These are phyloP conservation scores for Agapanthus africanus DNA, from an alignment of 106 monocot species.

Conservation along the genomic window DNA sequence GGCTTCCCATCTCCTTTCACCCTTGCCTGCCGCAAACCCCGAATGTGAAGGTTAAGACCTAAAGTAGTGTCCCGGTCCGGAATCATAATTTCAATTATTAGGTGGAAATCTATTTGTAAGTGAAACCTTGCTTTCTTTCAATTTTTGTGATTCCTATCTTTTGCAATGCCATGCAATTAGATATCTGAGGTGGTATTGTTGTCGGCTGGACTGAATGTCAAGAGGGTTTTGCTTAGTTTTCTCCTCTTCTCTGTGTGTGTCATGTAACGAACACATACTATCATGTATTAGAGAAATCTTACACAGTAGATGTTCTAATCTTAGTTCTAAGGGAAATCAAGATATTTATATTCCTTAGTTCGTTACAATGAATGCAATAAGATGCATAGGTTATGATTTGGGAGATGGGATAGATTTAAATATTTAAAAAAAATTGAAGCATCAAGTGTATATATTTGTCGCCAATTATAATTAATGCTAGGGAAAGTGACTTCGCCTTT, in stretches of 20 bases:
- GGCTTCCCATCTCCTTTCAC: too few relatives aligned
- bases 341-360: slow-evolving; percentile 4
- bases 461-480: background rate
- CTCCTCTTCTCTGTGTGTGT: background rate
- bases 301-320: background rate
- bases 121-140: background rate
- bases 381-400: background rate
- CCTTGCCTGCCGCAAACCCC: too few relatives aligned
- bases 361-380: background rate
- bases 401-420: background rate
- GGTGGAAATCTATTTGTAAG: background rate
- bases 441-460: background rate
- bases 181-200: background rate
- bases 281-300: background rate
- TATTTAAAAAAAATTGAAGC: background rate
- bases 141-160: background rate
- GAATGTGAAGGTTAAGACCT: too few relatives aligned
- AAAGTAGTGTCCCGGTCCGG: too few relatives aligned
- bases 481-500: background rate
- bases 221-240: background rate
- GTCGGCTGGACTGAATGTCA: background rate
- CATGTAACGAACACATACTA: background rate
- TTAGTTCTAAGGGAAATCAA: background rate
- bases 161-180: too few relatives aligned
- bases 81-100: background rate